Evolutionary conservation across 805 yeast species (phyloP).

Genomic region (Candida anglica): DNA sequence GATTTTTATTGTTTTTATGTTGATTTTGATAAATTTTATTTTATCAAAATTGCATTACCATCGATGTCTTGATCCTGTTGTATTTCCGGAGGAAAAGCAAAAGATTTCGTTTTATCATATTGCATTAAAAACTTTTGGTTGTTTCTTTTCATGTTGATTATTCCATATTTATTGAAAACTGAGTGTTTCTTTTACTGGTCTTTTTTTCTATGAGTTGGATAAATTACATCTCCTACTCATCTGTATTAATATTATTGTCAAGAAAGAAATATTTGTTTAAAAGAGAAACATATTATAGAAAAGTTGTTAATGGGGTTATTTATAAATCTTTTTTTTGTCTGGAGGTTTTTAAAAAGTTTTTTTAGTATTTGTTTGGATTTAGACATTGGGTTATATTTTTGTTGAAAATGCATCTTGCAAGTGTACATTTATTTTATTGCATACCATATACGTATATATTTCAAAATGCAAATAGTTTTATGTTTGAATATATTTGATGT

Average conservation of each 20-base stretch:
- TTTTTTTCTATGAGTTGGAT: too few species aligned
- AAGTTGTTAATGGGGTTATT: slow-evolving; percentile 20
- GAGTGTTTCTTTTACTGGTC: slow-evolving; percentile 6
- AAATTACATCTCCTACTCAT: too few species aligned
- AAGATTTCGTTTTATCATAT: slow-evolving; percentile 14
- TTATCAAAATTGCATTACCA: slow-evolving; percentile 6
- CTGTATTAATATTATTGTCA: too few species aligned
- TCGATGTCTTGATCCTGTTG: too few species aligned
- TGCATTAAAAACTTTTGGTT: slow-evolving; percentile 19
- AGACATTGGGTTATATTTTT: slow-evolving; percentile 29
- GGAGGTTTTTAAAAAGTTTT: slow-evolving; percentile 17
- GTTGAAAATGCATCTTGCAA: slow-evolving; percentile 21
- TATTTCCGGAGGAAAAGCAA: slow-evolving; percentile 19
- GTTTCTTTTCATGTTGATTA: slow-evolving; percentile 5
- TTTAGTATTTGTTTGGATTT: slow-evolving; percentile 30
- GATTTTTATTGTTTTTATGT: slow-evolving; percentile 10
- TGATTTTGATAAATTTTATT: slow-evolving; percentile 11
- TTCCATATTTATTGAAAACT: slow-evolving; percentile 13
- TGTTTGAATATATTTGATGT: too few species aligned
- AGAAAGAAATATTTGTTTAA: slow-evolving; percentile 9
- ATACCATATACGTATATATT: too few species aligned
- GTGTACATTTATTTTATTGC: too few species aligned
- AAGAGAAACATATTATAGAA: slow-evolving; percentile 15
- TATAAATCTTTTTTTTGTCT: slow-evolving; percentile 19
- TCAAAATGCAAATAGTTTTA: too few species aligned